Evolutionary conservation across 805 yeast genomes (phyloP), one percentile per base, ranked within the genome.

Genomic region (Myxozyma geophila): DNA sequence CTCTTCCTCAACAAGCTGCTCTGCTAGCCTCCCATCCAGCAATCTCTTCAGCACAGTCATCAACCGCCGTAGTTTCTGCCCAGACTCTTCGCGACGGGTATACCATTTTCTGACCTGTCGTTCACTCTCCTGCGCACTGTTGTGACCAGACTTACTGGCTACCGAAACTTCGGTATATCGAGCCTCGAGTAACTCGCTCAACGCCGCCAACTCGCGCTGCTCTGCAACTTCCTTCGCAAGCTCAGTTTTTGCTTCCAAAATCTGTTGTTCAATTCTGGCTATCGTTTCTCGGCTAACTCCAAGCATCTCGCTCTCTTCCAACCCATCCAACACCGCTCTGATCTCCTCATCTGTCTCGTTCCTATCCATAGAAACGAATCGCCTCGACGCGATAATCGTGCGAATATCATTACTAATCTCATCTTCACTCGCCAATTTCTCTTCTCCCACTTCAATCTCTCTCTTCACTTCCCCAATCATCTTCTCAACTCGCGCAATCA

Each of bases 1-100:
- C 41, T 60, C 64, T 46, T 64, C 67, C 46, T 52, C 65, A 10
- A 47, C 63, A 15, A 62, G 49, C 41, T 43, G 40, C 21, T 41
- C 48, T 23, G 66, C 63, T 9, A 62, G 21, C 23, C 35, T 47
- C n/a, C 44, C 6, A 15, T 58, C 61, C 35, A 64, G 50, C 51
- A 62, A 50, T 37, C 19, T 15, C 54, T 50, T 51, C 47, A 62
- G 36, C 15, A 35, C 36, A 4, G 21, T 21, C 62, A 58, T 64
- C 44, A 64, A n/a, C 13, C 19, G 44, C 9, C 53, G 50, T 50
- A 59, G 15, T 37, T 21, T 33, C 23, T 28, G 21, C n/a, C 52
- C 43, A 17, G 58, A 36, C 12, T 21, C 44, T 6, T 58, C 48
- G 15, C 50, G 49, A 19, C 52, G 59, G 3, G 21, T 46, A 15